phyloP scores from a whole-genome alignment of 2,329 filamentous ascomycete genomes.

The Gremmenia infestans region DNA sequence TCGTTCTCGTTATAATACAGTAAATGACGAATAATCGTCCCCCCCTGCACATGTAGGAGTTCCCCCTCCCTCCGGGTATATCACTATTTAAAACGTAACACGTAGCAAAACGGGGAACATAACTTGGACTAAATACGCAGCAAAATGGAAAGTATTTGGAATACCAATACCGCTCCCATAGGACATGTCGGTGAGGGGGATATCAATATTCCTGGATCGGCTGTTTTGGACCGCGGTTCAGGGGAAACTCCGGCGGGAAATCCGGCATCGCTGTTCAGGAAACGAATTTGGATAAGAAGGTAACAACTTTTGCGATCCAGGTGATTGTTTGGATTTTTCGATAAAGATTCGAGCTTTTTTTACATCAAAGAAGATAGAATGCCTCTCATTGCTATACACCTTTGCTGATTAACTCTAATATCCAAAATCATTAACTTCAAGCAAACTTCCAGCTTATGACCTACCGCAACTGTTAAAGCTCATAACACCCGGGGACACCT shows the following conservation, averaged over 20 bases:
- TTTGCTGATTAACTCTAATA: neutral
- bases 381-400: neutral
- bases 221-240: neutral
- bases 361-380: neutral
- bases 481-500: neutral
- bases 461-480: too few species aligned
- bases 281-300: neutral
- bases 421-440: neutral
- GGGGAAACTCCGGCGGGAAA: neutral
- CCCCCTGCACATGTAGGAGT: too few species aligned
- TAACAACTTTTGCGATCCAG: neutral
- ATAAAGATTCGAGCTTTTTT: neutral
- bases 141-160: too few species aligned
- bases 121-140: too few species aligned
- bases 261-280: slow-evolving; percentile 4
- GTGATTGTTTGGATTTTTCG: neutral
- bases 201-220: neutral
- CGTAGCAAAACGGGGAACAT: too few species aligned
- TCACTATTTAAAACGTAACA: too few species aligned
- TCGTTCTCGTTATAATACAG: too few species aligned
- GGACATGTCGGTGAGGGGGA: too few species aligned
- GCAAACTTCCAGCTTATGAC: too few species aligned
- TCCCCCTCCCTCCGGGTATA: too few species aligned
- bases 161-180: too few species aligned
- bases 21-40: too few species aligned